Conservation (phyloP, 176 grass and related monocot genomes). For the Zea luxurians region DNA sequence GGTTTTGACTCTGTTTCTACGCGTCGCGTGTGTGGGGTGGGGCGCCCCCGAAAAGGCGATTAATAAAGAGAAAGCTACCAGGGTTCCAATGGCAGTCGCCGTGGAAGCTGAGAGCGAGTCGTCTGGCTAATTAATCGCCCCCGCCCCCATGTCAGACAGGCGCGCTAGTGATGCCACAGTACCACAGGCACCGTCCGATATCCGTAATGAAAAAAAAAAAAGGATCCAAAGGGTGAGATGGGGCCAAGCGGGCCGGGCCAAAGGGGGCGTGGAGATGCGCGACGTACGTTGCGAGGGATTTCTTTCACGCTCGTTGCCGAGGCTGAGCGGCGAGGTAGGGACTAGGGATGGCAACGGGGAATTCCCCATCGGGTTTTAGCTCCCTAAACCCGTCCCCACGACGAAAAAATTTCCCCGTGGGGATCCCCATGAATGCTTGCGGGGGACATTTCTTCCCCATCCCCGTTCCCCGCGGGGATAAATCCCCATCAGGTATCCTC, state of each 20-base stretch:
- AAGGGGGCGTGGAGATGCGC: slow-evolving; percentile 70
- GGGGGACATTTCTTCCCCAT: too few relatives aligned
- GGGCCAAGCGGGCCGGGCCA: slow-evolving; percentile 67
- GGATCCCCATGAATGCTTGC: too few relatives aligned
- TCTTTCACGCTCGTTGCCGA: background rate
- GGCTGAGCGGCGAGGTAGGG: background rate
- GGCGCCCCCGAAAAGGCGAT: slow-evolving; percentile 18
- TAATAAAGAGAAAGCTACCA: slow-evolving; percentile 26
- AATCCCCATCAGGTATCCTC: too few relatives aligned
- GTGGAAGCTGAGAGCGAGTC: background rate
- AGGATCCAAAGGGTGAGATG: slow-evolving; percentile 60
- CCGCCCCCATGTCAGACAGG: background rate
- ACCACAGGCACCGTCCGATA: background rate
- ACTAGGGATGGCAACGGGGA: too few relatives aligned
- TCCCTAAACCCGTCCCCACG: too few relatives aligned
- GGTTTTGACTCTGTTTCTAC: slow-evolving; percentile 42
- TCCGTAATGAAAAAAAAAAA: background rate
- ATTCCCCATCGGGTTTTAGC: too few relatives aligned
- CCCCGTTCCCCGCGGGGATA: too few relatives aligned
- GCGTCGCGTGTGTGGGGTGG: slow-evolving; percentile 23
- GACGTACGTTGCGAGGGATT: background rate
- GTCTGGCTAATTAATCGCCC: slow-evolving; percentile 29
- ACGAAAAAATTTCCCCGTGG: too few relatives aligned
- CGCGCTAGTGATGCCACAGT: too few relatives aligned
- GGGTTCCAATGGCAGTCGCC: slow-evolving; percentile 39